These are phyloP conservation scores for Lablab purpureus DNA, from an alignment of 306 rosid species.

Conservation along the genomic window DNA sequence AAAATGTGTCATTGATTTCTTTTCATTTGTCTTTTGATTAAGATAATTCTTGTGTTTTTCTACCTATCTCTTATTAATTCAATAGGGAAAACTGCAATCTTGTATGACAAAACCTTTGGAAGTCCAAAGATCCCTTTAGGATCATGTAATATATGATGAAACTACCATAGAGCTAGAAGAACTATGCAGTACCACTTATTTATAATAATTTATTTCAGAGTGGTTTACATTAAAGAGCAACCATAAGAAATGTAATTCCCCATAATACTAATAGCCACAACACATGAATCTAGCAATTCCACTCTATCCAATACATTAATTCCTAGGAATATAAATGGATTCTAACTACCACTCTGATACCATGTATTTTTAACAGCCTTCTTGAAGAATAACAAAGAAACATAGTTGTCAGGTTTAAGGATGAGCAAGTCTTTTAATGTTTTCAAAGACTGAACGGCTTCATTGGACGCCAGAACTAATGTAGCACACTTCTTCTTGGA, in stretches of 20 bases:
- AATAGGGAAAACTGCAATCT: not conserved
- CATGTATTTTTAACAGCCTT: not conserved
- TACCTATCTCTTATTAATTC: not conserved
- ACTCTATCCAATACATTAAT: not conserved
- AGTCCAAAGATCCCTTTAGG: not conserved
- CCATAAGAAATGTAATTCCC: not conserved
- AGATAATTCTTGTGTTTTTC: not conserved
- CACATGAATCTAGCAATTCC: not conserved
- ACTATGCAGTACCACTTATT: not conserved
- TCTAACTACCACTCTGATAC: not conserved
- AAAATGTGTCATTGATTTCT: not conserved
- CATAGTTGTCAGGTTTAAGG: not conserved
- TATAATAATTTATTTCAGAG: not conserved
- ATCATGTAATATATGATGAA: not conserved
- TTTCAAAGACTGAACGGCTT: not conserved
- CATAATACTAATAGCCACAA: not conserved
- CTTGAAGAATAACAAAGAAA: not conserved
- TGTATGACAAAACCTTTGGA: not conserved
- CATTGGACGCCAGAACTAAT: not conserved
- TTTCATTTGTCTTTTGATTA: not conserved
- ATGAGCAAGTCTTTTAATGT: too few relatives aligned
- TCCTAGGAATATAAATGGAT: not conserved
- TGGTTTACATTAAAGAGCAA: not conserved
- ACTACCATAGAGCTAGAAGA: not conserved
- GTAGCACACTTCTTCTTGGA: not conserved